Conservation (phyloP, 192 early-diverging fungal species). For the Gryganskiella cystojenkinii region DNA sequence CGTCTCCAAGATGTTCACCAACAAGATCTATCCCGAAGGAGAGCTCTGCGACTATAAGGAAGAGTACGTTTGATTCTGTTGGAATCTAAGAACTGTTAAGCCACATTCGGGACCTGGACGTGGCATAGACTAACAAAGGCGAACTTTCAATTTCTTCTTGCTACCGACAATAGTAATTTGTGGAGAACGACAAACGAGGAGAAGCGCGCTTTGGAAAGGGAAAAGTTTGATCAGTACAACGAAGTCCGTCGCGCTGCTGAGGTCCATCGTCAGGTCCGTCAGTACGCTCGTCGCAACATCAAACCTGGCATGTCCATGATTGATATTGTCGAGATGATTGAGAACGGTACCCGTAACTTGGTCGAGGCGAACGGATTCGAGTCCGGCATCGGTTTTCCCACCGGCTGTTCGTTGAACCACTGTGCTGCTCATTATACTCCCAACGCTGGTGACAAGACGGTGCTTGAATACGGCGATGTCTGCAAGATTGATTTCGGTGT, state of each 20-base stretch:
- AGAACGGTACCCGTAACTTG: constrained; percentile 92
- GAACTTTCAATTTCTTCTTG: neutral
- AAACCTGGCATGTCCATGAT: constrained; percentile 97
- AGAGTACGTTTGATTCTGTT: constrained; percentile 62
- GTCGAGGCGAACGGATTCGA: constrained; percentile 89
- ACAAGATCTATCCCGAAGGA: constrained; percentile 83
- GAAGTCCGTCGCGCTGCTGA: constrained; percentile 92
- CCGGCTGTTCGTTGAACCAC: constrained; percentile 93
- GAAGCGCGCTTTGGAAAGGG: constrained; percentile 84
- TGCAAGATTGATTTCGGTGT: constrained; percentile 98
- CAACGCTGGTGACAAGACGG: constrained; percentile 95
- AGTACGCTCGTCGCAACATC: constrained; percentile 81
- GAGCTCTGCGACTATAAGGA: constrained; percentile 88
- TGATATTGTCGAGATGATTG: constrained; percentile 91
- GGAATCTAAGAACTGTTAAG: no score
- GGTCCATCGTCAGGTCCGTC: constrained; percentile 93
- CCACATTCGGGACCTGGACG: no score
- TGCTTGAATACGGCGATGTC: constrained; percentile 90
- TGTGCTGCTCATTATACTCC: constrained; percentile 98
- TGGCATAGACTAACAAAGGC: no score
- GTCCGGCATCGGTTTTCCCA: constrained; percentile 95
- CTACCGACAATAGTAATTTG: constrained; percentile 68
- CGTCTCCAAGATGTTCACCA: constrained; percentile 83
- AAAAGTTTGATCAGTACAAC: constrained; percentile 77
- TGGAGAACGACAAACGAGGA: constrained; percentile 94